These are phyloP conservation scores for Aspergillus carlsbadensis DNA, from an alignment of 495 filamentous ascomycete species.

Conservation along the genomic window DNA sequence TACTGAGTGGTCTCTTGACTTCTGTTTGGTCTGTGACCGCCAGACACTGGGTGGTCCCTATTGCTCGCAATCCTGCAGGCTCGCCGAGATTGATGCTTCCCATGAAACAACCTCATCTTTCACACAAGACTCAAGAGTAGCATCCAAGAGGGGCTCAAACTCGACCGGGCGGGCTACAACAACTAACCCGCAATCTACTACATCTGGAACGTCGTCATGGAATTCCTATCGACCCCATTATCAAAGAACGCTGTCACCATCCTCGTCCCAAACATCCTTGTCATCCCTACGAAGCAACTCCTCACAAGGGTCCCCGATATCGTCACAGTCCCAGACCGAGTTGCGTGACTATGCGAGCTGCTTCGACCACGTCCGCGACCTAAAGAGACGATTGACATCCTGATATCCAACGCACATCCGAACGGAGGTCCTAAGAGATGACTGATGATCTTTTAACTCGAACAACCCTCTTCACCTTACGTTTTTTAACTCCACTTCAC, in stretches of 20 bases:
- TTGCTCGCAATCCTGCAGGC: slow-evolving; percentile 89
- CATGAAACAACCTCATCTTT: slow-evolving; percentile 15
- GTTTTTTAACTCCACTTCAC: background rate
- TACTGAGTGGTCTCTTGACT: slow-evolving; percentile 87
- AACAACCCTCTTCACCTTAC: background rate
- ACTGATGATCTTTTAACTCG: background rate
- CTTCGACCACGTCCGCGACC: slow-evolving; percentile 78
- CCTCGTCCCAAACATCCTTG: slow-evolving; percentile 82
- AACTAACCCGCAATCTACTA: slow-evolving; percentile 33
- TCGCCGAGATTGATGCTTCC: slow-evolving; percentile 81
- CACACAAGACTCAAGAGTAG: slow-evolving; percentile 21
- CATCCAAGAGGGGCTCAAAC: slow-evolving; percentile 36
- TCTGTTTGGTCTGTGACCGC: slow-evolving; percentile 91
- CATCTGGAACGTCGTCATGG: slow-evolving; percentile 32
- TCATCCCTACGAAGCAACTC: slow-evolving; percentile 70
- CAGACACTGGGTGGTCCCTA: slow-evolving; percentile 77
- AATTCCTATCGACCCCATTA: slow-evolving; percentile 29
- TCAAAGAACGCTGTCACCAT: slow-evolving; percentile 60
- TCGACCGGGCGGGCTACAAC: slow-evolving; percentile 18
- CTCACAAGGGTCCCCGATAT: slow-evolving; percentile 55
- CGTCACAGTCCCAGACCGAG: slow-evolving; percentile 74
- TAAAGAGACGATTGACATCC: slow-evolving; percentile 55
- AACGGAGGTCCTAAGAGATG: background rate
- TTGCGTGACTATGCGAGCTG: slow-evolving; percentile 82
- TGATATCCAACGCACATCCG: slow-evolving; percentile 7